phyloP scores from a whole-genome alignment of 805 yeast species.

The Suhomyces canberraensis region DNA sequence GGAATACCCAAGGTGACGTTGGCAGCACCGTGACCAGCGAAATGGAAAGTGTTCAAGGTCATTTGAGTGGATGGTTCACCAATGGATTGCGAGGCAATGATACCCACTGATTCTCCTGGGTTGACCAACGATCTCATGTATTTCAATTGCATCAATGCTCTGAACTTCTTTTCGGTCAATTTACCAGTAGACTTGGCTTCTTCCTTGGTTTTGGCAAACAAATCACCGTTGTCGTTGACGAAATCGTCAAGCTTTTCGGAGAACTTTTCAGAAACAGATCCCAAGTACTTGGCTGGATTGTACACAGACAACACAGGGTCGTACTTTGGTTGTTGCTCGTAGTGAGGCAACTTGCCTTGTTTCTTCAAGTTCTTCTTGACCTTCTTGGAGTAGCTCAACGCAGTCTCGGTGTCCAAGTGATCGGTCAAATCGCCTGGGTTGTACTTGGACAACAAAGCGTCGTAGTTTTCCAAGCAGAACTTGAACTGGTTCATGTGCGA shows the following conservation, averaged over 20 bases:
- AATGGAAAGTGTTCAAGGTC: conserved; percentile 96
- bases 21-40: conserved; percentile 99
- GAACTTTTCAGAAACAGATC: conserved; percentile 89
- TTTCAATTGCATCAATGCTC: conserved; percentile 95
- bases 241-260: conserved; percentile 74
- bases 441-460: conserved; percentile 79
- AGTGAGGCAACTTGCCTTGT: conserved; percentile 60
- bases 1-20: conserved; percentile 99
- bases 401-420: conserved; percentile 80
- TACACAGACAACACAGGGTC: conserved; percentile 86
- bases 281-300: conserved; percentile 87
- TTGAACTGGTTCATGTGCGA: conserved; percentile 90
- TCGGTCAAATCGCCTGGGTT: conserved; percentile 72
- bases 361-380: conserved; percentile 68
- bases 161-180: conserved; percentile 76
- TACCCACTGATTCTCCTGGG: conserved; percentile 98
- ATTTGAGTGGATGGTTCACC: conserved; percentile 99
- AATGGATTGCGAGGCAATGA: conserved; percentile 95
- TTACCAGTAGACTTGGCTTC: conserved; percentile 46
- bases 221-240: conserved; percentile 50
- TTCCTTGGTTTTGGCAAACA: conserved; percentile 55
- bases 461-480: conserved; percentile 90
- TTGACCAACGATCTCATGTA: conserved; percentile 93
- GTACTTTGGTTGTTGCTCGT: conserved; percentile 58
- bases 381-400: conserved; percentile 78